phyloP scores from a whole-genome alignment of 148 eudicot genomes.

The Polygonum maritimum region DNA sequence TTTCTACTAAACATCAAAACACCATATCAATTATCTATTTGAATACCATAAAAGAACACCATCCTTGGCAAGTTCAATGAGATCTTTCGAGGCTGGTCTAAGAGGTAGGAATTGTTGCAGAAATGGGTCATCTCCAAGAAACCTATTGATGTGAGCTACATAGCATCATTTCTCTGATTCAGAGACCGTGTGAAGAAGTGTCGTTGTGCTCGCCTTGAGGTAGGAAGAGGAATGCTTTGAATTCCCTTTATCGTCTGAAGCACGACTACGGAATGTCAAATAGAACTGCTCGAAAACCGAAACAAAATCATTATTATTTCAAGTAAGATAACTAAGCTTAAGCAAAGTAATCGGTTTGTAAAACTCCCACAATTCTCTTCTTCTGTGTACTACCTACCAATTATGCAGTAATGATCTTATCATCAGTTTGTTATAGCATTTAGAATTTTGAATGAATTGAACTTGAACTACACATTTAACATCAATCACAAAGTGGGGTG shows the following conservation, averaged over 20 bases:
- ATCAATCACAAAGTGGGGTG: neutral
- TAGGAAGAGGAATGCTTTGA: conserved; percentile 58
- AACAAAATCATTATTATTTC: too few species aligned
- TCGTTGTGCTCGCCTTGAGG: conserved; percentile 76
- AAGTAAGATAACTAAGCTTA: neutral
- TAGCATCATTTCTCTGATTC: conserved; percentile 73
- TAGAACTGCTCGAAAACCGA: conserved; percentile 36
- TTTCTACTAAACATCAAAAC: neutral
- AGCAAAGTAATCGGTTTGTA: neutral
- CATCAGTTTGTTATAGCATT: neutral
- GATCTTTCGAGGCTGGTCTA: conserved; percentile 48
- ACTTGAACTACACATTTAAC: neutral
- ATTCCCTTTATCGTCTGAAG: conserved; percentile 32
- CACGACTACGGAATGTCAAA: conserved; percentile 59
- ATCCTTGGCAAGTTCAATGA: conserved; percentile 82
- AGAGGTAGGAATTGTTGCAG: conserved; percentile 82
- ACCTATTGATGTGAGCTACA: conserved; percentile 85
- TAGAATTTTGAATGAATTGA: neutral
- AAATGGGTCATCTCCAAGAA: conserved; percentile 89
- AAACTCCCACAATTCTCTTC: too few species aligned
- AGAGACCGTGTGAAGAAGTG: conserved; percentile 77
- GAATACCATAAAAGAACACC: conserved; percentile 94
- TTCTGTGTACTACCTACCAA: neutral
- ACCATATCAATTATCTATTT: too few species aligned
- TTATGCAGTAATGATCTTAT: neutral